Evolutionary conservation across 2,329 filamentous ascomycete species (phyloP), one percentile per base, ranked within the genome.

Genomic region (Nakataea oryzae): DNA sequence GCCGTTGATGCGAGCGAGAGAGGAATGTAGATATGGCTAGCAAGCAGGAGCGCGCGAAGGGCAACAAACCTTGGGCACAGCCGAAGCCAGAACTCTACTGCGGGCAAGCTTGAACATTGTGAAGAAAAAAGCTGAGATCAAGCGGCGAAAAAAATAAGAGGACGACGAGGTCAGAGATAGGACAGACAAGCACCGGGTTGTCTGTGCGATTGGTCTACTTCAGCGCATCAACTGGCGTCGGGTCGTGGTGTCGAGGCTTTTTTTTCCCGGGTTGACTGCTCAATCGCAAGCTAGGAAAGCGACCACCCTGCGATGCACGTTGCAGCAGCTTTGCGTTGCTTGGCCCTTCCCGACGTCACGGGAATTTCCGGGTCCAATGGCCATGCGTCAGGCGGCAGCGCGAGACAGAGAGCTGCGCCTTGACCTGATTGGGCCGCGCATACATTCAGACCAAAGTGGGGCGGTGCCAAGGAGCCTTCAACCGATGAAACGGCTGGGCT

Each of bases 81-180:
- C 89, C 79, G 89, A 86, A 75, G 89, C 86, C 79, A 93, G 80
- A 75, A 89, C 88, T 78, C 89, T 85, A 79, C 85, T 89, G 80
- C 91, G 88, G 75, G 88, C 88, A 75, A 96, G 80, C 79, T 88
- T 95, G 82, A 92, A 96, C 92, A 96, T 97, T 72, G 71, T 84
- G 75, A n/a, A 47, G 41, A n/a, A 50, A n/a, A 34, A 54, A 27
- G 27, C 17, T n/a, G 17, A 4, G 9, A 17, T 58, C 11, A 24
- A 29, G 29, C 14, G 11, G 29, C 30, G 30, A 30, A 14, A 11
- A n/a, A 14, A 34, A 41, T 56, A 26, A 61, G 21, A 24, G 21
- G 11, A 17, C 47, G n/a, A 54, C n/a, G n/a, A 54, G 3, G 13
- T 50, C 47, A 8, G 58, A 29, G 26, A 28, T 27, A 29, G 26